Conservation (phyloP, 495 filamentous ascomycete species). For the Talaromyces borbonicus region DNA sequence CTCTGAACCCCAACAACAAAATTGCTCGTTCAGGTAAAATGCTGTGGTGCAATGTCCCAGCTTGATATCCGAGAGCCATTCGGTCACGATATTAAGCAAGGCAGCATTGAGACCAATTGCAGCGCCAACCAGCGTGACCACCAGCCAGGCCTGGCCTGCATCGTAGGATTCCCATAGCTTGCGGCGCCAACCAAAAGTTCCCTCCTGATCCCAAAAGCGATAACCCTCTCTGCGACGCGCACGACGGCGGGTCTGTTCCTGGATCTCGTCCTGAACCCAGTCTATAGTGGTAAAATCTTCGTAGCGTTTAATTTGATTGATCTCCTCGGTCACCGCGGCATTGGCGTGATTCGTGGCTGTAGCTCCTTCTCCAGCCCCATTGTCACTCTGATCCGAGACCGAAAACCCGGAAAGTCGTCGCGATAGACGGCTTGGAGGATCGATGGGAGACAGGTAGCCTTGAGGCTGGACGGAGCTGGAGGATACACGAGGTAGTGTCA, state of each 20-base stretch:
- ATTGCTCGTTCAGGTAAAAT: constrained; percentile 96
- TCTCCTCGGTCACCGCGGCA: constrained; percentile 80
- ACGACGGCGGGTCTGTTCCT: constrained; percentile 75
- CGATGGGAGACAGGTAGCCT: constrained; percentile 43
- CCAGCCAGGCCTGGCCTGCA: constrained; percentile 96
- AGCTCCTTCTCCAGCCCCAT: constrained; percentile 27
- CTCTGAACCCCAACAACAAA: constrained; percentile 97
- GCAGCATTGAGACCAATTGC: constrained; percentile 91
- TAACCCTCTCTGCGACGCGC: constrained; percentile 61
- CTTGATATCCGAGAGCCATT: constrained; percentile 96
- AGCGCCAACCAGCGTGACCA: constrained; percentile 86
- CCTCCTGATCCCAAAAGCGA: constrained; percentile 65
- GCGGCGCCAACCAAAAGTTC: constrained; percentile 68
- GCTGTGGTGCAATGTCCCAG: constrained; percentile 86
- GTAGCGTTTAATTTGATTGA: constrained; percentile 95
- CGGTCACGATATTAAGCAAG: constrained; percentile 89
- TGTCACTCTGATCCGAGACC: constrained; percentile 48
- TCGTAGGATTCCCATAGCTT: constrained; percentile 84
- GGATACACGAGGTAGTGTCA: constrained; percentile 52
- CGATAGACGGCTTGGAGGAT: constrained; percentile 40
- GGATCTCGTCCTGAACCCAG: constrained; percentile 95
- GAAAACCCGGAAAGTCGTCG: constrained; percentile 68
- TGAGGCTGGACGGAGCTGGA: constrained; percentile 41
- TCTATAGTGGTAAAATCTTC: constrained; percentile 98
- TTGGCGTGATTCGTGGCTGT: constrained; percentile 21